Evolutionary conservation across 1,284 basidiomycete genomes (phyloP), one percentile per base, ranked within the genome.

Genomic region (Ceratobasidium sp.): DNA sequence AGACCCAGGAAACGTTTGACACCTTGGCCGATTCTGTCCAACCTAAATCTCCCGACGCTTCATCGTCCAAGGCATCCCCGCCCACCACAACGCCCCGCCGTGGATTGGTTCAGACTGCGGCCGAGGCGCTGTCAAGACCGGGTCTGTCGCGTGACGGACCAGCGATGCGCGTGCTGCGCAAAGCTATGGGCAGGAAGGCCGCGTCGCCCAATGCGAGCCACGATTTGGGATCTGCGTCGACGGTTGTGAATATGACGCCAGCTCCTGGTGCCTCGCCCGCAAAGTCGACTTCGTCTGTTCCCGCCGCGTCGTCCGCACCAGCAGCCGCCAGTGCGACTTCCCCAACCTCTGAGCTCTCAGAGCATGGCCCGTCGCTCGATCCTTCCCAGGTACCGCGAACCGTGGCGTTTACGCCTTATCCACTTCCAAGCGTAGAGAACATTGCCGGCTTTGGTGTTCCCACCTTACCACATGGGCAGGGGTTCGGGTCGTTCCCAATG

Each of bases 361-460:
- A 49, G 44, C 49, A 49, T 33, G 39, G n/a, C 6, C 70, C 55
- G 5, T 33, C 18, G 20, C 13, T 58, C 9, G 60, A 55, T 40
- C 51, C 33, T 18, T 44, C 39, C 10, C 73, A 66, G 42, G 73
- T 67, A 0, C 73, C 72, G 3, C 73, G 63, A 18, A 77, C 73
- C 0, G 63, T 40, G 10, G 63, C 73, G 63, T 77, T 55, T 28
- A 42, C 73, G 23, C 39, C 63, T 0, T 67, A 77, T 39, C 51
- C 73, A n/a, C 53, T 67, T 26, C 73, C 63, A 1, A 66, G 51
- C 39, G 33, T 75, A 5, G 73, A 77, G 28, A 77, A 77, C 33
- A 77, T 77, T 28, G 73, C 73, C 1, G 73, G 73, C 20, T 77
- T 77, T 58, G 73, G 73, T 9, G 55, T 77, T 15, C 40, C 66